Evolutionary conservation across 192 early-diverging fungal species (phyloP), one percentile per base, ranked within the genome.

Genomic region (Funneliformis mosseae): DNA sequence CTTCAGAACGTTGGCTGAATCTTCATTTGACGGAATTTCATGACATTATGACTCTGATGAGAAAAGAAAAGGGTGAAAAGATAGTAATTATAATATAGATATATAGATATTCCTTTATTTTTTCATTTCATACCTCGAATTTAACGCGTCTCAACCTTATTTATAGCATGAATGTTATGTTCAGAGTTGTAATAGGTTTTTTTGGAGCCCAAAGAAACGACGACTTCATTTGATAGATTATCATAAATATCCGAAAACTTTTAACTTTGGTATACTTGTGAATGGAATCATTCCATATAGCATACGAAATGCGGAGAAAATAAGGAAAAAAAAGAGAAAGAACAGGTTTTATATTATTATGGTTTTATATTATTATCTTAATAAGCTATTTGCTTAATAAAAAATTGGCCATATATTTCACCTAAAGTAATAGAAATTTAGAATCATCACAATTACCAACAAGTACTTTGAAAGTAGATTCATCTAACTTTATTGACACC

Each of bases 101-200:
- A 28, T 41, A 0, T 33, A 3, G 69, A 8, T 14, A 1, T 9
- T 16, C 2, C 39, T 63, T 55, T 38, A 59, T n/a, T 28, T 73
- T 10, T 64, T 18, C 9, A 4, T 66, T n/a, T 72, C 42, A 67
- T 59, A n/a, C 1, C 38, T 16, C 42, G 14, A 38, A 62, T 28
- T 48, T 55, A 5, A 43, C 9, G 10, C 28, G 41, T 18, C 28
- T 74, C 25, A 14, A 74, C 23, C 4, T 63, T n/a, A 63, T 39
- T 33, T 23, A 8, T 81, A 90, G 89, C 87, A 87, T 68, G 81
- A 76, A 38, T 91, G 89, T 72, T 91, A 81, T 62, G 87, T 91
- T 10, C 85, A 89, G 50, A 83, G 78, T 1, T 91, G 89, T 66
- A 72, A 81, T 6, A 81, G 83, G 42, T n/a, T 79, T 1, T 89